Evolutionary conservation across 2,329 filamentous ascomycete genomes (phyloP), one percentile per base, ranked within the genome.

Genomic region (Colletotrichum spaethianum): DNA sequence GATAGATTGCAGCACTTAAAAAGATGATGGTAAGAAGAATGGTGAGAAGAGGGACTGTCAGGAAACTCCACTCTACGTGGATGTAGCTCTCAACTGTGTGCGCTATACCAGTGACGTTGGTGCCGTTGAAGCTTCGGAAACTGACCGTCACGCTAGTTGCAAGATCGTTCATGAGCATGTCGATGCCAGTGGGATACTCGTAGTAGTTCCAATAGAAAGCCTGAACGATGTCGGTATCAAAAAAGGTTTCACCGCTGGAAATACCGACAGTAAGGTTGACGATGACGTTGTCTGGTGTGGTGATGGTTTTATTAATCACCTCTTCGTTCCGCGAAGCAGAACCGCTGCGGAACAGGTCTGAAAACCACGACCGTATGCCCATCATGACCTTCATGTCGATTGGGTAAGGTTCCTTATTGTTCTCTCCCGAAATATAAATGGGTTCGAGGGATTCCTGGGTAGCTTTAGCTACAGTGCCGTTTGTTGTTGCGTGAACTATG

Each of bases 181-280:
- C 78, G 3, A 83, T 72, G 0, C 81, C 81, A 16, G 72, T 38
- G 1, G 75, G 72, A 53, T 82, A 82, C 63, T 82, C 75, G 75
- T 82, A 82, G 76, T 83, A 82, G 71, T 82, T 81, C 80, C 80
- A 82, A 75, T 82, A 83, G 60, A 83, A 82, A 2, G 80, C 80
- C 33, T 81, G 81, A 18, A 82, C 80, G 57, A 82, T 77, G 63
- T 83, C 81, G 1, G 78, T 80, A 64, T 80, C 79, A 73, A 80
- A 80, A 68, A 80, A 80, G 5, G 78, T 81, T 53, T 75, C 75
- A 16, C 79, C 79, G 9, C 75, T 77, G 2, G 78, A 78, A 38
- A 81, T 80, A 26, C 79, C 80, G 4, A 80, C 79, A 2, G 79
- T 80, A 11, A 80, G 75, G 61, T 80, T 80, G 44, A 80, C 79